Evolutionary conservation across 2,329 filamentous ascomycete genomes (phyloP), one percentile per base, ranked within the genome.

Genomic region (Simplicillium sp.): DNA sequence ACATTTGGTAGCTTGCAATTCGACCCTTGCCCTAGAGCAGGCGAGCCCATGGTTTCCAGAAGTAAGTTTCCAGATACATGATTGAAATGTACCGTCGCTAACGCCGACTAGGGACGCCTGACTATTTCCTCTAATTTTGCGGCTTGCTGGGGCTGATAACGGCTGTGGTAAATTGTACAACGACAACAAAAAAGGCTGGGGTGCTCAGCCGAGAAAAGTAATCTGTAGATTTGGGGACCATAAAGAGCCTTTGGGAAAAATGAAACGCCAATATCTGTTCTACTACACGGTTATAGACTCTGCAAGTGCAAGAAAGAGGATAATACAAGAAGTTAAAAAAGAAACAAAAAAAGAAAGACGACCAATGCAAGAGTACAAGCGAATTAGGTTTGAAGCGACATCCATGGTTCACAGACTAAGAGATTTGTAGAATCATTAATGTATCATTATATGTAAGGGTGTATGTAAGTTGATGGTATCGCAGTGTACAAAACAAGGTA

Each of bases 1-100:
- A 63, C 46, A 16, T 37, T 29, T 20, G 44, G 15, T 56, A 98
- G 92, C 83, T 71, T 98, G 67, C 92, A 98, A 82, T 98, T 97
- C 65, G 92, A 98, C 61, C 92, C 92, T 41, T 97, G 92, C 75
- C 92, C 92, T 43, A 81, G 92, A 65, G 90, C 92, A 51, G 92
- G 92, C 54, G 92, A 98, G 64, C 92, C 92, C 17, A 97, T 97
- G 92, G 92, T 98, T 49, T 97, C 92, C 60, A 84, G 92, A 73
- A 81, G 84, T 79, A 70, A 64, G 75, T 65, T 39, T 29, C 37
- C 14, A 32, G 38, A 18, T 20, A 34, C 38, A 25, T 7, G 9
- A n/a, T 32, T 18, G n/a, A 11, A 5, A 12, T 28, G 3, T 9
- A 2, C 29, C 9, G 13, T 33, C 36, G 15, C 36, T 44, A 36